phyloP scores from a whole-genome alignment of 352 stramenopile genomes.

The Phytophthora palmivora region DNA sequence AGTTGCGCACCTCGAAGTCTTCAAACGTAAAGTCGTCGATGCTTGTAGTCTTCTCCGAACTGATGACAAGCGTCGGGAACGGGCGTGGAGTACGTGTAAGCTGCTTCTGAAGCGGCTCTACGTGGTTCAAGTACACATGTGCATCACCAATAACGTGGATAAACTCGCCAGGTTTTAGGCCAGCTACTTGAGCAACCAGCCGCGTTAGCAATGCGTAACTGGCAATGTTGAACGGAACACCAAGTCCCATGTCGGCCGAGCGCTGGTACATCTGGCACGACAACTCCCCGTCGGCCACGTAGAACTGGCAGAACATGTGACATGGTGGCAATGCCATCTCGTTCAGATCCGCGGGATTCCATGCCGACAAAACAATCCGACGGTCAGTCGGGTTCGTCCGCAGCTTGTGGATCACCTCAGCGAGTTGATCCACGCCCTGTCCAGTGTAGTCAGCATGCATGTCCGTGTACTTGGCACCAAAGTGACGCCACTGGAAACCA shows the following conservation, averaged over 20 bases:
- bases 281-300: slow-evolving; percentile 84
- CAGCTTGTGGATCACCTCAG: slow-evolving; percentile 98
- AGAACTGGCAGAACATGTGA: slow-evolving; percentile 99
- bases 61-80: slow-evolving; percentile 96
- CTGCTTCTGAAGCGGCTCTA: slow-evolving; percentile 97
- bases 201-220: slow-evolving; percentile 98
- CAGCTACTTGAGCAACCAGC: slow-evolving; percentile 96
- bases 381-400: slow-evolving; percentile 97
- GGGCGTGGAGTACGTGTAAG: slow-evolving; percentile 91
- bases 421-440: slow-evolving; percentile 98
- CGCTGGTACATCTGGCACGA: slow-evolving; percentile 99
- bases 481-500: slow-evolving; percentile 99
- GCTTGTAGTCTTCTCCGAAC: slow-evolving; percentile 78
- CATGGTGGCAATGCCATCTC: slow-evolving; percentile 99
- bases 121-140: slow-evolving; percentile 99
- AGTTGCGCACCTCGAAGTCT: slow-evolving; percentile 97
- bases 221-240: slow-evolving; percentile 99
- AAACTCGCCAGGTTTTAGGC: slow-evolving; percentile 96
- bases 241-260: slow-evolving; percentile 99
- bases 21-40: slow-evolving; percentile 97
- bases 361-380: slow-evolving; percentile 98
- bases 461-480: slow-evolving; percentile 97
- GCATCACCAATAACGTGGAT: slow-evolving; percentile 99
- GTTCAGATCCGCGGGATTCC: slow-evolving; percentile 97
- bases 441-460: slow-evolving; percentile 99